Percentiles rank a stretch among this genome's conserved stretches.
phyloP scores from a whole-genome alignment of 106 monocot genomes.

The Triglochin maritima region DNA sequence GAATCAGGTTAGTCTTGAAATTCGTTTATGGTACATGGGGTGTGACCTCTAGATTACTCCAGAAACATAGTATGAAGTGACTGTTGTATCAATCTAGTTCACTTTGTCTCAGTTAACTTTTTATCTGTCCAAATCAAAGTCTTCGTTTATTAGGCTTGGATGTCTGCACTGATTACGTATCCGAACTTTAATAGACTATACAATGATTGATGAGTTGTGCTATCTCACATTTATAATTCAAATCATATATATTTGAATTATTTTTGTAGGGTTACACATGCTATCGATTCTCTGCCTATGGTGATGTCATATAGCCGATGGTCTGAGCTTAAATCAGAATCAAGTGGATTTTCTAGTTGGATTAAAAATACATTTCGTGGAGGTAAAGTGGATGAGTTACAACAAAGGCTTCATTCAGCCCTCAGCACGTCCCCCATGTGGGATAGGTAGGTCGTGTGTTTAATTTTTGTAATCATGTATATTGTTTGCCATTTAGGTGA shows the following conservation, averaged over 20 bases:
- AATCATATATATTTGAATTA: not conserved
- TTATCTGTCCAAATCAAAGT: too few relatives aligned
- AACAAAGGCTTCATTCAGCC: conserved; percentile 55
- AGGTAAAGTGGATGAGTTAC: conserved; percentile 44
- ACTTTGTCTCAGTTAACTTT: too few relatives aligned
- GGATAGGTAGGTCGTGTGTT: conserved; percentile 51
- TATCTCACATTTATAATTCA: not conserved
- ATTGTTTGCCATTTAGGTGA: not conserved
- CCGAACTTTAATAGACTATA: too few relatives aligned
- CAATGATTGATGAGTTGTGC: too few relatives aligned
- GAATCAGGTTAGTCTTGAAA: too few relatives aligned
- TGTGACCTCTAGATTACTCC: too few relatives aligned
- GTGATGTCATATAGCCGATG: conserved; percentile 69
- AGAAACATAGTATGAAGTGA: too few relatives aligned
- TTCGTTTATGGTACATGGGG: too few relatives aligned
- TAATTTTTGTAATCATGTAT: not conserved
- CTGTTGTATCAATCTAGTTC: too few relatives aligned
- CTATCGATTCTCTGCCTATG: conserved; percentile 54
- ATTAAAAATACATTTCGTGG: conserved; percentile 71
- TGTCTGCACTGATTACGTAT: too few relatives aligned
- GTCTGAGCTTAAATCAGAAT: conserved; percentile 51
- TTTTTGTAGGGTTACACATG: conserved; percentile 38
- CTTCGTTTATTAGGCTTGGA: too few relatives aligned
- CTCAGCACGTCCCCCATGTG: conserved; percentile 87
- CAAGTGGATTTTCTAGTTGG: conserved; percentile 46